Conservation (phyloP, 805 yeast species). For the Candida silvatica region DNA sequence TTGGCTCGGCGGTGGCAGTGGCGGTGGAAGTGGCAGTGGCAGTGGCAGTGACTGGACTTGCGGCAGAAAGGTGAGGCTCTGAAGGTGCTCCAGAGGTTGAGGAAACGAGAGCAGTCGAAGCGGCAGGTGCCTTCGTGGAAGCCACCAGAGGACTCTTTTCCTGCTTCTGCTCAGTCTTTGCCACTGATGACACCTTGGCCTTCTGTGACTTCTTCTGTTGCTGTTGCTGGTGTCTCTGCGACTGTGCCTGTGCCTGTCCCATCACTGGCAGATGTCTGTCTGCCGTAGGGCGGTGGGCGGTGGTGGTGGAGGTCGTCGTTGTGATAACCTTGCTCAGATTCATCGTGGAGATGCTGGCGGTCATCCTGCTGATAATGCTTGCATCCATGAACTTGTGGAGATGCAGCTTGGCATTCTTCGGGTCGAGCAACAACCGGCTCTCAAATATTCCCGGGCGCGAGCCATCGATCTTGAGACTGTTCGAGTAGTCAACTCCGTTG, state of each 20-base stretch:
- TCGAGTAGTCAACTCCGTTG: constrained; percentile 42
- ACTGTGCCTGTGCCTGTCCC: not conserved
- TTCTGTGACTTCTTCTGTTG: not conserved
- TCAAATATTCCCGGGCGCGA: constrained; percentile 57
- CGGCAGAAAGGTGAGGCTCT: too few species aligned
- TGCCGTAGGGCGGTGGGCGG: constrained; percentile 5
- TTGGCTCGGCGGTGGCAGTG: not conserved
- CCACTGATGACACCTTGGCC: constrained; percentile 5
- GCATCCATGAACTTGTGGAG: constrained; percentile 32
- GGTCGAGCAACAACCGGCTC: constrained; percentile 42
- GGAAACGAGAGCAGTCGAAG: too few species aligned
- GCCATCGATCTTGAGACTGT: constrained; percentile 45
- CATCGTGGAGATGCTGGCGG: constrained; percentile 29
- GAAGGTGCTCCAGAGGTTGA: too few species aligned
- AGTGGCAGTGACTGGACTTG: too few species aligned
- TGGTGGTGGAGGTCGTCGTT: constrained; percentile 4
- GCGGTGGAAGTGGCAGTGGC: too few species aligned
- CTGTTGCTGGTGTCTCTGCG: not conserved
- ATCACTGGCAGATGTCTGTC: constrained; percentile 1
- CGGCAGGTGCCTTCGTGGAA: too few species aligned
- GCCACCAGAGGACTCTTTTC: too few species aligned
- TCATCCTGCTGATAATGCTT: constrained; percentile 26
- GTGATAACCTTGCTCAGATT: constrained; percentile 20
- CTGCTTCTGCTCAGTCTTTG: not conserved
- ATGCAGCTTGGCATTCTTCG: constrained; percentile 35